Evolutionary conservation across 306 rosid genomes (phyloP).

Genomic region (Sophora flavescens): DNA sequence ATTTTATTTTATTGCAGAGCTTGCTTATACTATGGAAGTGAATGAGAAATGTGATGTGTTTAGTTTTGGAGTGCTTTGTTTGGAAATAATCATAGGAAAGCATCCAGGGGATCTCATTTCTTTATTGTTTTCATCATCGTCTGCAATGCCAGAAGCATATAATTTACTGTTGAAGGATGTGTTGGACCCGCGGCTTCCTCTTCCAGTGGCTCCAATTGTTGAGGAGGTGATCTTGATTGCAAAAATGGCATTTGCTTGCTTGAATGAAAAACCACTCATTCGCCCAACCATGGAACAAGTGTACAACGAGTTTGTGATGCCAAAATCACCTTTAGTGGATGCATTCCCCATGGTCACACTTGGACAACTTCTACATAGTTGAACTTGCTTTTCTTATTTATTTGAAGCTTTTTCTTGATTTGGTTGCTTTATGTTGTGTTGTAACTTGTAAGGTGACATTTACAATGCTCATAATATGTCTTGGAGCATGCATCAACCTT

Average conservation of each 20-base stretch:
- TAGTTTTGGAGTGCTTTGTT: constrained; percentile 23
- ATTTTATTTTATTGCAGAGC: not conserved
- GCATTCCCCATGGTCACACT: not conserved
- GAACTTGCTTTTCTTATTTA: not conserved
- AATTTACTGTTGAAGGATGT: constrained; percentile 2
- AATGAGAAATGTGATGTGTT: not conserved
- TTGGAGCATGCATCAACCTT: no score
- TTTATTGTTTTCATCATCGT: not conserved
- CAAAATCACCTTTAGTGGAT: not conserved
- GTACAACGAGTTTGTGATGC: not conserved
- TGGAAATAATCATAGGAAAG: constrained; percentile 27
- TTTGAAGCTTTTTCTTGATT: not conserved
- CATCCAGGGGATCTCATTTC: constrained; percentile 21
- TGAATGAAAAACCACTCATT: not conserved
- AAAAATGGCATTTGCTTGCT: not conserved
- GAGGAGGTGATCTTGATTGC: not conserved
- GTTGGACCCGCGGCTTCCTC: constrained; percentile 17
- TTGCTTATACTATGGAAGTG: constrained; percentile 11
- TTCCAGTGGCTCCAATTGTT: not conserved
- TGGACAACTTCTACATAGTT: not conserved
- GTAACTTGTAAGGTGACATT: no score
- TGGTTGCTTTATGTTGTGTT: no score
- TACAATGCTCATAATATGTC: no score
- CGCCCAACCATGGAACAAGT: constrained; percentile 31
- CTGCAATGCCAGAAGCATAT: not conserved